phyloP scores from a whole-genome alignment of 805 yeast species.

The Suhomyces sp. region DNA sequence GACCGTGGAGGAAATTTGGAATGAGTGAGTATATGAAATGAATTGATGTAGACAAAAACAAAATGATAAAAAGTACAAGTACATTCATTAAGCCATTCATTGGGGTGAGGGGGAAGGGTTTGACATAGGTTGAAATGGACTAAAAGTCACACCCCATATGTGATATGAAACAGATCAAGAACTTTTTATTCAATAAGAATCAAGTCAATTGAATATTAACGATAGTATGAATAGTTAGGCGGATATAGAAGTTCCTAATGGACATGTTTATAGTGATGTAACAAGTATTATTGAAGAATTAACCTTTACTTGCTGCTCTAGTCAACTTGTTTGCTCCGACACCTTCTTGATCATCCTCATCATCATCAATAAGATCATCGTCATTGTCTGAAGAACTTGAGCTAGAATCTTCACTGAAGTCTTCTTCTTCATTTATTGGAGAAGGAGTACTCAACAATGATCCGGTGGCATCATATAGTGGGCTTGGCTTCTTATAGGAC shows the following conservation, averaged over 20 bases:
- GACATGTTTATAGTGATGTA: too few relatives aligned
- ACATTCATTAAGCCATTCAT: constrained; percentile 7
- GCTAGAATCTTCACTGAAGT: constrained; percentile 32
- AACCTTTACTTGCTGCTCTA: constrained; percentile 42
- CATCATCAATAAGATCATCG: constrained; percentile 22
- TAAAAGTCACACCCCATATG: background rate
- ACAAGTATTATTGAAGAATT: constrained; percentile 3
- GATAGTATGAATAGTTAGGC: too few relatives aligned
- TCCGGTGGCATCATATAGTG: constrained; percentile 51
- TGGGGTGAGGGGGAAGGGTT: too few relatives aligned
- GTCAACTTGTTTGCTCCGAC: constrained; percentile 29
- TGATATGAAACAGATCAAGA: constrained; percentile 1
- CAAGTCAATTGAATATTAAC: too few relatives aligned
- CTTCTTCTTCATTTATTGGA: constrained; percentile 19
- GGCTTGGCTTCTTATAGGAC: constrained; percentile 64
- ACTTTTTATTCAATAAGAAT: too few relatives aligned
- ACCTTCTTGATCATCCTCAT: constrained; percentile 9
- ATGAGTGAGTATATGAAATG: too few relatives aligned
- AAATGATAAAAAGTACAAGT: constrained; percentile 3
- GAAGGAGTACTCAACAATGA: constrained; percentile 6
- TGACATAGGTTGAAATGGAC: too few relatives aligned
- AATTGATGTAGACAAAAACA: background rate
- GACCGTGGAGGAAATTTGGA: too few relatives aligned
- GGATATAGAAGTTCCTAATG: too few relatives aligned
- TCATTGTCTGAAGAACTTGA: constrained; percentile 33